Percentiles rank a stretch among this genome's conserved stretches.
phyloP scores from a whole-genome alignment of 768 basidiomycete genomes.

The Amanita exitialis region DNA sequence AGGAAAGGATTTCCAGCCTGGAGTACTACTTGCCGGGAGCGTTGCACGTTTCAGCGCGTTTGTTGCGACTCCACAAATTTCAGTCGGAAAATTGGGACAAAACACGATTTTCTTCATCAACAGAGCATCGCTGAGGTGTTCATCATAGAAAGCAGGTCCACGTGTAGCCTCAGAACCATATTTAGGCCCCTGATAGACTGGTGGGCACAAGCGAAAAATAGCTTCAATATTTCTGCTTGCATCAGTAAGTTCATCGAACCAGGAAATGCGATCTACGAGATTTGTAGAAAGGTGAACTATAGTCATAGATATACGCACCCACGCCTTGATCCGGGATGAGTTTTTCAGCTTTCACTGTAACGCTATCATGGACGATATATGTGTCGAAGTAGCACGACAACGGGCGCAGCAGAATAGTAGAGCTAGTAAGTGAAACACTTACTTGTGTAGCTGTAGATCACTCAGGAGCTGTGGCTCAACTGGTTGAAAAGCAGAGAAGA shows the following conservation, averaged over 20 bases:
- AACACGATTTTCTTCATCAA: background rate
- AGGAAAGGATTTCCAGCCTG: background rate
- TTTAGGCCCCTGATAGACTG: background rate
- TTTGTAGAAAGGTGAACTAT: too few relatives aligned
- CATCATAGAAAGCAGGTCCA: background rate
- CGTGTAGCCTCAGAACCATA: background rate
- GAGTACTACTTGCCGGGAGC: background rate
- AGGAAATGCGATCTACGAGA: too few relatives aligned
- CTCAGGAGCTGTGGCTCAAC: too few relatives aligned
- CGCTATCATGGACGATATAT: too few relatives aligned
- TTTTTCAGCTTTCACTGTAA: too few relatives aligned
- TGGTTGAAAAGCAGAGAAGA: too few relatives aligned
- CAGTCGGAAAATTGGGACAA: background rate
- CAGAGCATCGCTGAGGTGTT: background rate
- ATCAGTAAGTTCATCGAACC: background rate
- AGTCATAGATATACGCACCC: too few relatives aligned
- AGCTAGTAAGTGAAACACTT: too few relatives aligned
- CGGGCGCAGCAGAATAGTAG: too few relatives aligned
- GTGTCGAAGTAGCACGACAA: too few relatives aligned
- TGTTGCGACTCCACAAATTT: background rate
- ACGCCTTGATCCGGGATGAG: too few relatives aligned
- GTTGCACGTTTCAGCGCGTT: background rate
- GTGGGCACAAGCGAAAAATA: background rate
- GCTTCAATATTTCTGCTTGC: background rate
- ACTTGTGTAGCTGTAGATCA: too few relatives aligned